phyloP scores from a whole-genome alignment of 2,329 filamentous ascomycete genomes.

The Aspergillus terreus region DNA sequence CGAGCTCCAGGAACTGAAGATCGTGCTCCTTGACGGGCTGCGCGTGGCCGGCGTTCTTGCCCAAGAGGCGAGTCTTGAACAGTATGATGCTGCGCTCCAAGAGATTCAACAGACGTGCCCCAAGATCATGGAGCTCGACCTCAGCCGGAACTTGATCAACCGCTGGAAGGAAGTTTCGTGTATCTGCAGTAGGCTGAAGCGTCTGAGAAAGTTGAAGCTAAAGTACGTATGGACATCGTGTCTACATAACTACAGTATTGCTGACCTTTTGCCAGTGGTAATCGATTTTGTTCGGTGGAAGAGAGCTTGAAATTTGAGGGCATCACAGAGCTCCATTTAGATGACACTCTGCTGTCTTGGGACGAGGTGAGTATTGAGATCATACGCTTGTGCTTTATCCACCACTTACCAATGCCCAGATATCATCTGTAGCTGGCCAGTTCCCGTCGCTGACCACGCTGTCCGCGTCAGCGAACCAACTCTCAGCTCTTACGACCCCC shows the following conservation, averaged over 20 bases:
- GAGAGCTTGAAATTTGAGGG: slow-evolving; percentile 43
- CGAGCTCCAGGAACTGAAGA: slow-evolving; percentile 69
- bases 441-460: slow-evolving; percentile 35
- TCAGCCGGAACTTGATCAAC: slow-evolving; percentile 80
- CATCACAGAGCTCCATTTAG: slow-evolving; percentile 61
- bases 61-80: slow-evolving; percentile 16
- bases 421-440: slow-evolving; percentile 29
- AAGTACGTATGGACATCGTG: slow-evolving; percentile 55
- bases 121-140: slow-evolving; percentile 68
- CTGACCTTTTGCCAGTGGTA: slow-evolving; percentile 56
- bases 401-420: slow-evolving; percentile 24
- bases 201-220: slow-evolving; percentile 63
- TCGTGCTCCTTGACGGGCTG: slow-evolving; percentile 77
- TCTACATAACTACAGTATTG: neutral
- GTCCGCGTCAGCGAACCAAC: slow-evolving; percentile 34
- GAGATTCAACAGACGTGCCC: slow-evolving; percentile 57
- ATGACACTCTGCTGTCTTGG: slow-evolving; percentile 66
- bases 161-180: slow-evolving; percentile 62
- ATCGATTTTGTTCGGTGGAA: slow-evolving; percentile 55
- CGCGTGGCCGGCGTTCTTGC: slow-evolving; percentile 49
- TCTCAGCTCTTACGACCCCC: slow-evolving; percentile 26
- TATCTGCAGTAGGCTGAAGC: slow-evolving; percentile 68
- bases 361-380: slow-evolving; percentile 52
- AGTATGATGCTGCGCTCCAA: slow-evolving; percentile 25
- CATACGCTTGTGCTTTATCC: neutral